These are phyloP conservation scores for Malassezia vespertilionis DNA, from an alignment of 1,284 basidiomycete species.

Conservation along the genomic window DNA sequence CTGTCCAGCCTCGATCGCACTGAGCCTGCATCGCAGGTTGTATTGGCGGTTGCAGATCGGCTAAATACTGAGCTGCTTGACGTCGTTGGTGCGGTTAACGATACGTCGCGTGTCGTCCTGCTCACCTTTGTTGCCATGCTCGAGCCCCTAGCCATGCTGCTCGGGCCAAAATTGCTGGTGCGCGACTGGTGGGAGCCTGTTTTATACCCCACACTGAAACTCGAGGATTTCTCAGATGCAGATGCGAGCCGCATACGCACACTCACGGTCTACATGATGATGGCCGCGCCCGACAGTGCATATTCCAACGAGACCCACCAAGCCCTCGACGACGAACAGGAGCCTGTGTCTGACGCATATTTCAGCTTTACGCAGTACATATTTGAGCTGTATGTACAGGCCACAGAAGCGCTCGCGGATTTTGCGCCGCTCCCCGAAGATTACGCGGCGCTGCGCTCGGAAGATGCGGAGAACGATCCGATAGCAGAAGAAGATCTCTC, in stretches of 20 bases:
- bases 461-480: not conserved
- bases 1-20: not conserved
- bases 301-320: slow-evolving; percentile 41
- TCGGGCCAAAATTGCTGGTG: slow-evolving; percentile 26
- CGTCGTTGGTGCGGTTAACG: not conserved
- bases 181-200: slow-evolving; percentile 41
- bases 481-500: too few relatives aligned
- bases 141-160: not conserved
- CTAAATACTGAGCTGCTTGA: slow-evolving; percentile 7
- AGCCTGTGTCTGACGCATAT: slow-evolving; percentile 23
- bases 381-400: slow-evolving; percentile 37
- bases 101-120: too few relatives aligned
- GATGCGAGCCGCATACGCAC: slow-evolving; percentile 25
- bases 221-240: slow-evolving; percentile 19
- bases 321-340: too few relatives aligned
- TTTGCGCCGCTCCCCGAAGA: slow-evolving; percentile 8
- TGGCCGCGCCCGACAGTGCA: slow-evolving; percentile 20
- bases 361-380: slow-evolving; percentile 32
- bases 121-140: too few relatives aligned
- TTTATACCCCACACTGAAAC: slow-evolving; percentile 34
- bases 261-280: slow-evolving; percentile 32
- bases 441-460: not conserved
- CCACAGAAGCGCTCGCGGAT: slow-evolving; percentile 20
- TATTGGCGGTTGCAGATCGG: slow-evolving; percentile 1
- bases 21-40: not conserved